Percentiles rank a stretch among this genome's conserved stretches.
These are phyloP conservation scores for Saturnispora kantuleensis DNA, from an alignment of 805 yeast species.

Conservation along the genomic window DNA sequence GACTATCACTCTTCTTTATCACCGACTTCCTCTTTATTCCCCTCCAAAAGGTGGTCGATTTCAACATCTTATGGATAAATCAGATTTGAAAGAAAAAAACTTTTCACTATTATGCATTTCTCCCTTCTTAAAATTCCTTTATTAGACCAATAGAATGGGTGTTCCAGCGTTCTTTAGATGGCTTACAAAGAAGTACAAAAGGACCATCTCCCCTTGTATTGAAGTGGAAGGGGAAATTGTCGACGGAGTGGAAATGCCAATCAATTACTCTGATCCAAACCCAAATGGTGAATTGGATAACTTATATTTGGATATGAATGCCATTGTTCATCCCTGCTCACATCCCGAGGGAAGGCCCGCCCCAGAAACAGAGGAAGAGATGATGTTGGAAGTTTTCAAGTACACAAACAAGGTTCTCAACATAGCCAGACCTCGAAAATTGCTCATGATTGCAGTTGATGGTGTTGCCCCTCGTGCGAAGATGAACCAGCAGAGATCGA, in stretches of 20 bases:
- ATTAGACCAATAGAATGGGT: conserved; percentile 47
- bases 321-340: conserved; percentile 98
- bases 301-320: conserved; percentile 93
- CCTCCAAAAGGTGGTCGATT: conserved; percentile 1
- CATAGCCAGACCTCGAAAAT: conserved; percentile 93
- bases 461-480: conserved; percentile 99
- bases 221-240: conserved; percentile 57
- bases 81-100: neutral
- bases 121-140: neutral
- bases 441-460: conserved; percentile 91
- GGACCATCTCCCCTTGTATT: conserved; percentile 81
- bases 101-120: conserved; percentile 2
- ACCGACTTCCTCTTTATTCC: conserved; percentile 11
- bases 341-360: conserved; percentile 96
- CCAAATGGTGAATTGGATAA: conserved; percentile 96
- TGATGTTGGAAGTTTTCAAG: conserved; percentile 87
- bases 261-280: conserved; percentile 63
- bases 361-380: conserved; percentile 93
- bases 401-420: conserved; percentile 86
- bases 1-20: conserved; percentile 1
- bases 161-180: conserved; percentile 98
- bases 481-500: conserved; percentile 93
- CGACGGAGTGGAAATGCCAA: conserved; percentile 55
- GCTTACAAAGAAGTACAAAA: conserved; percentile 88
- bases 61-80: conserved; percentile 1